Percentiles rank a stretch among this genome's conserved stretches.
Evolutionary conservation across 2,329 filamentous ascomycete species (phyloP).

Genomic region (Sporothrix dimorphospora): DNA sequence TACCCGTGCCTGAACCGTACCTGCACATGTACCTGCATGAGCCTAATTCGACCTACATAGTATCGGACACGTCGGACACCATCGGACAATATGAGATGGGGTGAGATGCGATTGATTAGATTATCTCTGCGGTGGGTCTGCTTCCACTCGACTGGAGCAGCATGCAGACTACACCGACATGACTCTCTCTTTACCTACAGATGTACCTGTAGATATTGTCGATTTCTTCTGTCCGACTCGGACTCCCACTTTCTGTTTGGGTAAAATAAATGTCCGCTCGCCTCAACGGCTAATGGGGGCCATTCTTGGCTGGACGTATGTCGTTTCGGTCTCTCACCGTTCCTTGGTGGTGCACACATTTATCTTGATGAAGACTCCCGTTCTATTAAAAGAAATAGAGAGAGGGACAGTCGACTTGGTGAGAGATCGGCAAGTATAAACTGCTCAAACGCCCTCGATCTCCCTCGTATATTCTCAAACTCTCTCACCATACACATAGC

Average conservation of each 20-base stretch:
- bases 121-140: not conserved
- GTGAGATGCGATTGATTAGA: conserved; percentile 13
- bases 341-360: too few relatives aligned
- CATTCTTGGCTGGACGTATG: too few relatives aligned
- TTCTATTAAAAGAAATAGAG: not conserved
- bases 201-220: not conserved
- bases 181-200: not conserved
- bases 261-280: not conserved
- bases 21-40: not conserved
- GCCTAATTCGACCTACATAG: not conserved
- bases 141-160: not conserved
- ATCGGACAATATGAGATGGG: too few relatives aligned
- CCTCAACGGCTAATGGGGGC: too few relatives aligned
- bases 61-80: too few relatives aligned
- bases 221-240: not conserved
- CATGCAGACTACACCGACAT: not conserved
- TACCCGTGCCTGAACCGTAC: not conserved
- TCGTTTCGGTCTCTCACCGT: too few relatives aligned
- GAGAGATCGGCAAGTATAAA: not conserved
- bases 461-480: not conserved
- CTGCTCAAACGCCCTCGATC: not conserved
- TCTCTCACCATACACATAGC: not conserved
- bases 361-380: too few relatives aligned
- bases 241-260: not conserved
- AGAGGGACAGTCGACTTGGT: not conserved